Conservation (phyloP, 2,329 filamentous ascomycete genomes). For the Fusarium keratoplasticum region DNA sequence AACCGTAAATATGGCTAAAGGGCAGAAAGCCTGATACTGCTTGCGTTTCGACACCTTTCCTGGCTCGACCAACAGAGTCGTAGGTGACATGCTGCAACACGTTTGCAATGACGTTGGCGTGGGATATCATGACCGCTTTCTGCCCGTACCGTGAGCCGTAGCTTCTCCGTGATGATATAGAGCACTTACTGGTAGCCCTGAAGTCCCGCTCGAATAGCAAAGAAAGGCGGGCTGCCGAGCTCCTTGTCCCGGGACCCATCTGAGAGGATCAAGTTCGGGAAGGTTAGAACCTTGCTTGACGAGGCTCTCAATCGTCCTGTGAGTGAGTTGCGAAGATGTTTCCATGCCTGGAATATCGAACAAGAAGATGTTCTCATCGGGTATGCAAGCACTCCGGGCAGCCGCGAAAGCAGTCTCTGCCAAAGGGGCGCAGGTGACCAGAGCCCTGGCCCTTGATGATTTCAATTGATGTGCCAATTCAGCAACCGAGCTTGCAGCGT, state of each 20-base stretch:
- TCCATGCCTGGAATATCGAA: background rate
- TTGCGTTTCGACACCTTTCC: background rate
- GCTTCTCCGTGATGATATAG: background rate
- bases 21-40: conserved; percentile 72
- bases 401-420: background rate
- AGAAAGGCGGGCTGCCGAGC: background rate
- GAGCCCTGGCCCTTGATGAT: background rate
- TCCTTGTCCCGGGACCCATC: background rate
- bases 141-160: background rate
- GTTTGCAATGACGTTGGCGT: background rate
- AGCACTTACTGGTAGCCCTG: background rate
- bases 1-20: conserved; percentile 81
- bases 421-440: background rate
- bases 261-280: background rate
- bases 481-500: background rate
- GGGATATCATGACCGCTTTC: background rate
- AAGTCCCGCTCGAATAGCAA: background rate
- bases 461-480: background rate
- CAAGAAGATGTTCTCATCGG: background rate
- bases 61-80: background rate
- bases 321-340: background rate
- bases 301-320: background rate
- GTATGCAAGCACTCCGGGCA: background rate
- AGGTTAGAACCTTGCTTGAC: background rate
- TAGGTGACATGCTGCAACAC: background rate